Percentiles rank a stretch among this genome's conserved stretches.
Conservation (phyloP, 495 filamentous ascomycete species). For the Penicillium verhagenii region DNA sequence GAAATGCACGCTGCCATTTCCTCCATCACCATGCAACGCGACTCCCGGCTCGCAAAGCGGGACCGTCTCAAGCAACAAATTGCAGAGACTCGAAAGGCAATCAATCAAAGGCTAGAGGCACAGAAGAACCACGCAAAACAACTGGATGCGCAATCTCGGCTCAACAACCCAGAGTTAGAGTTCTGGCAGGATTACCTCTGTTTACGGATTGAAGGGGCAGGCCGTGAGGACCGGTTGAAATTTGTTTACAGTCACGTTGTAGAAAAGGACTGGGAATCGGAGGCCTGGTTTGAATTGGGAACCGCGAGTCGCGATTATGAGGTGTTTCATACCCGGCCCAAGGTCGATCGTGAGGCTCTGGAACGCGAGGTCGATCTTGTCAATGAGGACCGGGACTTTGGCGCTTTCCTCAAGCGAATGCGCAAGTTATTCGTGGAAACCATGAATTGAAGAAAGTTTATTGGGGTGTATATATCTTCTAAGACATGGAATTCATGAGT, state of each 20-base stretch:
- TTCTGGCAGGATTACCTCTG: constrained; percentile 95
- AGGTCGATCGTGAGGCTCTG: constrained; percentile 70
- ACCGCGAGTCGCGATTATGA: constrained; percentile 80
- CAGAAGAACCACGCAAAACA: constrained; percentile 62
- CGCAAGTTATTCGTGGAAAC: constrained; percentile 72
- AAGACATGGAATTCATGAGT: constrained; percentile 19
- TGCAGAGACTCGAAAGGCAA: constrained; percentile 67
- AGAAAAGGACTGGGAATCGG: constrained; percentile 83
- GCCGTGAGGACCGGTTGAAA: constrained; percentile 78
- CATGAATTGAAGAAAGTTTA: constrained; percentile 41
- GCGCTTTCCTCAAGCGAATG: constrained; percentile 85
- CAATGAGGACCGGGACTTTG: constrained; percentile 83
- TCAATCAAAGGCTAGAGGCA: constrained; percentile 59
- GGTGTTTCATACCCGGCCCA: constrained; percentile 74
- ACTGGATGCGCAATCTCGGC: constrained; percentile 73
- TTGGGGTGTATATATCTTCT: constrained; percentile 3
- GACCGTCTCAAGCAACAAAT: constrained; percentile 78
- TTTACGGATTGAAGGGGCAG: constrained; percentile 85
- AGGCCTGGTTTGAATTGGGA: constrained; percentile 90
- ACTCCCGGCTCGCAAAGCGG: constrained; percentile 68
- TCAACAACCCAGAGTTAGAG: constrained; percentile 86
- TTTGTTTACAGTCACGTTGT: constrained; percentile 84
- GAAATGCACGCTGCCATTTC: constrained; percentile 85
- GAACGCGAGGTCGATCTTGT: constrained; percentile 66
- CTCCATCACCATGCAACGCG: constrained; percentile 69